These are phyloP conservation scores for Hypoxylon crocopeplum DNA, from an alignment of 495 filamentous ascomycete genomes.

Conservation along the genomic window DNA sequence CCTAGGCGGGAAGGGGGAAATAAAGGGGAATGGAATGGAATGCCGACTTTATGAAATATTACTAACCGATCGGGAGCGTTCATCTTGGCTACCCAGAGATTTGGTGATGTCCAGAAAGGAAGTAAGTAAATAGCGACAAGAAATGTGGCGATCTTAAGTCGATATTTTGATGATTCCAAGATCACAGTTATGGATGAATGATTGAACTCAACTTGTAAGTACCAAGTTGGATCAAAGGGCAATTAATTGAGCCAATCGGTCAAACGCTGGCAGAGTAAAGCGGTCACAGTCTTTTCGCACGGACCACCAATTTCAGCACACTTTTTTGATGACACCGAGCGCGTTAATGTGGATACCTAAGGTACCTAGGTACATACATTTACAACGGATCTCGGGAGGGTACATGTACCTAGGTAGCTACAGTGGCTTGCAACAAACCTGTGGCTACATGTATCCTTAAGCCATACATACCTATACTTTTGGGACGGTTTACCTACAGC, in stretches of 20 bases:
- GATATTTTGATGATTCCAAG: background rate
- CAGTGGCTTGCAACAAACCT: no score
- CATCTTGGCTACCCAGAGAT: conserved; percentile 53
- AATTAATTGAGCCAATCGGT: conserved; percentile 16
- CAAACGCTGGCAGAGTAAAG: conserved; percentile 9
- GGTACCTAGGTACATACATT: background rate
- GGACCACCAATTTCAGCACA: no score
- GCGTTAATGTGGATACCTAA: no score
- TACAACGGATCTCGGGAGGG: no score
- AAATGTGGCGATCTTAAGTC: background rate
- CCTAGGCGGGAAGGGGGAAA: background rate
- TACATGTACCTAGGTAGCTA: no score
- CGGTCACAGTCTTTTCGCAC: background rate
- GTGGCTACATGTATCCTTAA: no score
- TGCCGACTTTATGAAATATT: conserved; percentile 12
- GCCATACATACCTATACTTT: no score
- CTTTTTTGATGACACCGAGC: no score
- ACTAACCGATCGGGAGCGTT: conserved; percentile 75
- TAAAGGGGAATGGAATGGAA: background rate
- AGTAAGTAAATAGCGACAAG: background rate
- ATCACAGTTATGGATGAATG: background rate
- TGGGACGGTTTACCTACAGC: background rate
- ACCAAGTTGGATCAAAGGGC: conserved; percentile 12
- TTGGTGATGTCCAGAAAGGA: background rate
- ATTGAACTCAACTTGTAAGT: background rate